Evolutionary conservation across 345 rosid genomes (phyloP), one percentile per base, ranked within the genome.

Genomic region (Lepidium aucheri): DNA sequence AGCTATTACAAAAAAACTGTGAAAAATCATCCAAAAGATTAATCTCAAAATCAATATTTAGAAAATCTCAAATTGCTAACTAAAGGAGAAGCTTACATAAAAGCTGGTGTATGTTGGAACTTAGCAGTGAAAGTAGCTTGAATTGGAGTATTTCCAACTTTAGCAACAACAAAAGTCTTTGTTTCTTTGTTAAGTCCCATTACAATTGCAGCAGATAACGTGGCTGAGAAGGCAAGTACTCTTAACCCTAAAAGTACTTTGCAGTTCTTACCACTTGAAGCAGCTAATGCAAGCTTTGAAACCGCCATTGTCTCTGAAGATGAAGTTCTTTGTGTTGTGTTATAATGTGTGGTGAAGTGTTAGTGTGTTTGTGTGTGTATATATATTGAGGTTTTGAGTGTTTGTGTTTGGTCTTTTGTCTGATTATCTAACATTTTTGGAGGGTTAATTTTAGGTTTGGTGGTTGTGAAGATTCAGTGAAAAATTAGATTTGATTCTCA

Each of bases 61-160:
- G 7, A 6, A 63, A 41, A 38, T 38, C 57, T 30, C 18, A 57
- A 10, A 15, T 22, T 9, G 32, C 14, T 39, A 4, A 8, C 14
- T 7, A 22, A 53, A 71, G 45, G 22, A 30, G 1, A 39, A 51
- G 45, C 86, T 79, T 82, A 94, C 99, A 94, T 89, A 63, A 85
- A 85, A 3, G 99, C 99, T 9, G 99, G 97, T 53, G 97, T 86
- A 65, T 94, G 81, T 9, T 85, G 83, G 73, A 94, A 94, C 83
- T 88, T 85, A 59, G 99, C 99, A 17, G 87, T 84, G 65, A 94
- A 68, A 51, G 93, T 75, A 63, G 80, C 86, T 13, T 49, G 76
- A 3, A 94, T 39, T 8, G 93, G 80, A 44, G 92, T 80, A 28
- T 47, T 86, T 2, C 97, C 97, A 59, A 88, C 63, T 24, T 82